A percentile compares a stretch with the other conserved stretches of the same genome.
Conservation (phyloP, 257 asterid genomes). For the Mentha longifolia region DNA sequence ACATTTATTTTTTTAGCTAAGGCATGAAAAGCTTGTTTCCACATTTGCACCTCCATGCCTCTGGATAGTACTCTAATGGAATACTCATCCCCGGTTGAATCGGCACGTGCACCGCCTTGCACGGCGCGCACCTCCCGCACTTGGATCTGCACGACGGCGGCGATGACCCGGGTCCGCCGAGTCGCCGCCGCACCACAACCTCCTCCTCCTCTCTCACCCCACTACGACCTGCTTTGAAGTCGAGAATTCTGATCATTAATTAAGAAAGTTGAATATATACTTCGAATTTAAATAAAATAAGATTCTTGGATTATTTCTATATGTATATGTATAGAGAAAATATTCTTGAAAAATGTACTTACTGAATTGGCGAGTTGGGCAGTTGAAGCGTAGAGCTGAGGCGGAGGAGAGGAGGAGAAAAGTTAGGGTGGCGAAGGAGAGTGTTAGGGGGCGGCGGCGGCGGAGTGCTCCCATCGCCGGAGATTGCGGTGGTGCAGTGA, state of each 20-base stretch:
- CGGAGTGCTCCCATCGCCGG: conserved; percentile 51
- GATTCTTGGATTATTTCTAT: too few species aligned
- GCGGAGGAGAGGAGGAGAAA: conserved; percentile 55
- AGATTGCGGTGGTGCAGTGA: conserved; percentile 14
- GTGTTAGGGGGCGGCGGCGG: conserved; percentile 40
- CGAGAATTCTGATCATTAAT: too few species aligned
- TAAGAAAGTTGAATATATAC: neutral
- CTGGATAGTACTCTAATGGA: conserved; percentile 87
- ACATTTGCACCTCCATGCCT: conserved; percentile 94
- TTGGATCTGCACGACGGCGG: conserved; percentile 90
- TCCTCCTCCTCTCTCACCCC: neutral
- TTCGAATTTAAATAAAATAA: neutral
- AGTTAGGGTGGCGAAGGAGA: conserved; percentile 52
- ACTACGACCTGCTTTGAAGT: neutral
- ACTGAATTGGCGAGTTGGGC: conserved; percentile 50
- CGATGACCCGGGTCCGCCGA: conserved; percentile 71
- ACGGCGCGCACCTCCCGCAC: conserved; percentile 76
- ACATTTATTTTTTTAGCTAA: conserved; percentile 9
- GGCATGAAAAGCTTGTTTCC: conserved; percentile 81
- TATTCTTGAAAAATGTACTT: conserved; percentile 29
- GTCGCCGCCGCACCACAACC: conserved; percentile 46
- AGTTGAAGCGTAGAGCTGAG: conserved; percentile 37
- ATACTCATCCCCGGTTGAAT: conserved; percentile 69
- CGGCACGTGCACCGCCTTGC: conserved; percentile 81
- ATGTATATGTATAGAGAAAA: neutral